These are phyloP conservation scores for Lentinula sp. DNA, from an alignment of 768 basidiomycete species.

Conservation along the genomic window DNA sequence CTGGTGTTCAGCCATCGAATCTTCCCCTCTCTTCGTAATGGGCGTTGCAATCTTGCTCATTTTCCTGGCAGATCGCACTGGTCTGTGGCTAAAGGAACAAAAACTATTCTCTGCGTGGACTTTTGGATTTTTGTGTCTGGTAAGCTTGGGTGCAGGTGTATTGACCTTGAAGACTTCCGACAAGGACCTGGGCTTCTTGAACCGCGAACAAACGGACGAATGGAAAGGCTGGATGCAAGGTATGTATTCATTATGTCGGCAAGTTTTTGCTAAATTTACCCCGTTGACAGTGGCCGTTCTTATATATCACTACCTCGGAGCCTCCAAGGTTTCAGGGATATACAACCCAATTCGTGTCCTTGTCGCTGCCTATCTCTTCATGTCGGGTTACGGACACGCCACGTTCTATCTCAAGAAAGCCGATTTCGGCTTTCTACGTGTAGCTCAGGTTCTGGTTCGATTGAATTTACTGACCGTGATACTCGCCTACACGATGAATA, in stretches of 20 bases:
- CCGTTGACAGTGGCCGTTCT: slow-evolving; percentile 65
- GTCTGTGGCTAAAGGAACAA: slow-evolving; percentile 84
- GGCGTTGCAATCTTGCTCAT: slow-evolving; percentile 63
- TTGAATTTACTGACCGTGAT: slow-evolving; percentile 79
- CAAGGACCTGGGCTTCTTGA: slow-evolving; percentile 84
- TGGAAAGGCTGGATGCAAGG: slow-evolving; percentile 99
- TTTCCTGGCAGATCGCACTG: slow-evolving; percentile 80
- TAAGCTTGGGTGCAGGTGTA: slow-evolving; percentile 51
- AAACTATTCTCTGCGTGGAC: slow-evolving; percentile 72
- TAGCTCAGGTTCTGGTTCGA: slow-evolving; percentile 77
- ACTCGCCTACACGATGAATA: slow-evolving; percentile 88
- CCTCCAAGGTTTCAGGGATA: slow-evolving; percentile 87
- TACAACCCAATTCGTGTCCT: slow-evolving; percentile 88
- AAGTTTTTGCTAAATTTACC: slow-evolving; percentile 6
- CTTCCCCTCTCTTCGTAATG: slow-evolving; percentile 50
- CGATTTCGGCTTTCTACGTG: slow-evolving; percentile 74
- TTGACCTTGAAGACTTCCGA: slow-evolving; percentile 62
- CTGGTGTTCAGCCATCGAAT: slow-evolving; percentile 17
- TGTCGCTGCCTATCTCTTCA: slow-evolving; percentile 86
- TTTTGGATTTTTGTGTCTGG: slow-evolving; percentile 56
- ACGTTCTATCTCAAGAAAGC: slow-evolving; percentile 87
- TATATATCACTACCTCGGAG: slow-evolving; percentile 89
- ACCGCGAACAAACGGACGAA: slow-evolving; percentile 90
- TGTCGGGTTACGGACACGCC: slow-evolving; percentile 91
- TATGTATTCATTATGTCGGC: slow-evolving; percentile 27